Base-by-base conservation (phyloP, 2,329 filamentous ascomycete genomes). In the Aplosporella prunicola region DNA sequence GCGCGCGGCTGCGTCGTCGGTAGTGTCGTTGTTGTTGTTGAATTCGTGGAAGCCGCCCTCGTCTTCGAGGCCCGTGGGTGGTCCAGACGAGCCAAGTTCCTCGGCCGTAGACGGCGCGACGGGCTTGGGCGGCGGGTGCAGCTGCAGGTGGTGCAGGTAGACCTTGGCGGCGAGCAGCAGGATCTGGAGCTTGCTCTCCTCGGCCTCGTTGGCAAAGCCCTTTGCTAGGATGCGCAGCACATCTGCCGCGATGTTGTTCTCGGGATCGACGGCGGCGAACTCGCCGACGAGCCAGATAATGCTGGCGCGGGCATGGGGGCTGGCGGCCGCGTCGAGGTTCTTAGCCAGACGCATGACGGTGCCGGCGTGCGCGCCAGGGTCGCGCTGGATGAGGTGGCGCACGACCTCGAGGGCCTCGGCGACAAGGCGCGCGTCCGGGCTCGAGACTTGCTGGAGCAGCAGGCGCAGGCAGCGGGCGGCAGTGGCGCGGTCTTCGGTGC, bases 221-320 rank as follows among this genome's bases (percentile, higher is more conserved):
- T 87, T 89, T 29, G 87, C 73, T 2, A 98, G 65, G 28, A 96
- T 89, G 6, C 91, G 78, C 22, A 96, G 66, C 5, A 96, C 87
- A 52, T 98, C 91, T 0, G 89, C 80, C 0, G 91, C 91, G 43
- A 98, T 89, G 51, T 93, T 93, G 55, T 91, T 80, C 42, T 88
- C 80, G 8, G 80, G 74, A 39, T 86, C 77, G 3, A 82, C 61
- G 0, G 86, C 85, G 0, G 89, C 78, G 50, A 93, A 96, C 59
- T 98, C 91, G 30, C 91, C 91, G 0, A 96, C 88, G 1, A 98
- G 75, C 91, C 91, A 98, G 49, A 98, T 82, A 45, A 98, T 95
- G 33, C 85, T 94, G 3, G 91, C 91, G 47, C 91, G 74, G 3
- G 91, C 91, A 43, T 87, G 81, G 1, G 91, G 79, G 43, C 91